Conservation (phyloP, 2,329 filamentous ascomycete genomes). For the Diaporthe vaccinii region DNA sequence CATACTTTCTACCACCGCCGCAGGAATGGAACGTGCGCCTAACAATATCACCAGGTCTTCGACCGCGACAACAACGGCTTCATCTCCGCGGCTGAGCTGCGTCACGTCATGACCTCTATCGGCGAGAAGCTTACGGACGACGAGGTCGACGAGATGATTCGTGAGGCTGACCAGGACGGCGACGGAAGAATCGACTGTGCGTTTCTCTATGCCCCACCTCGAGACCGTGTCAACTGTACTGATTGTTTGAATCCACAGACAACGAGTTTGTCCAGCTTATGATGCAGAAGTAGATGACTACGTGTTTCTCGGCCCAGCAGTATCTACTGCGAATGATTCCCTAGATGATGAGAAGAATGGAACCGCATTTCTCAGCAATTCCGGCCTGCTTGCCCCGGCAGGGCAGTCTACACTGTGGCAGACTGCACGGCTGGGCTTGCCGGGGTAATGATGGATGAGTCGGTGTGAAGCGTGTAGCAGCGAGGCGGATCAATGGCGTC, state of each 20-base stretch:
- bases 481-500: conserved; percentile 35
- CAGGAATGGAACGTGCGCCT: conserved; percentile 36
- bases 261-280: conserved; percentile 95
- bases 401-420: conserved; percentile 9
- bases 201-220: conserved; percentile 48
- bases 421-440: conserved; percentile 26
- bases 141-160: conserved; percentile 94
- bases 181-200: conserved; percentile 90
- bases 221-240: background rate
- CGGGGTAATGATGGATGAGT: conserved; percentile 33
- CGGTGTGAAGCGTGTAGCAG: conserved; percentile 32
- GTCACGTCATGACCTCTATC: conserved; percentile 93
- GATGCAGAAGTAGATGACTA: conserved; percentile 85
- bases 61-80: conserved; percentile 94
- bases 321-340: conserved; percentile 38
- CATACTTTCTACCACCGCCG: background rate
- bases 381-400: conserved; percentile 25
- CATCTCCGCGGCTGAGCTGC: conserved; percentile 89
- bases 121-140: conserved; percentile 92
- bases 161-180: conserved; percentile 90
- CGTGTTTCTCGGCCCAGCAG: conserved; percentile 21
- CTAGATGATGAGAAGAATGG: conserved; percentile 41
- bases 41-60: conserved; percentile 68
- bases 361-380: conserved; percentile 33
- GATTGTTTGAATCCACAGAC: conserved; percentile 63